A percentile compares a stretch with the other conserved stretches of the same genome.
phyloP scores from a whole-genome alignment of 1,139 yeast species.

The Hyphopichia fennica region DNA sequence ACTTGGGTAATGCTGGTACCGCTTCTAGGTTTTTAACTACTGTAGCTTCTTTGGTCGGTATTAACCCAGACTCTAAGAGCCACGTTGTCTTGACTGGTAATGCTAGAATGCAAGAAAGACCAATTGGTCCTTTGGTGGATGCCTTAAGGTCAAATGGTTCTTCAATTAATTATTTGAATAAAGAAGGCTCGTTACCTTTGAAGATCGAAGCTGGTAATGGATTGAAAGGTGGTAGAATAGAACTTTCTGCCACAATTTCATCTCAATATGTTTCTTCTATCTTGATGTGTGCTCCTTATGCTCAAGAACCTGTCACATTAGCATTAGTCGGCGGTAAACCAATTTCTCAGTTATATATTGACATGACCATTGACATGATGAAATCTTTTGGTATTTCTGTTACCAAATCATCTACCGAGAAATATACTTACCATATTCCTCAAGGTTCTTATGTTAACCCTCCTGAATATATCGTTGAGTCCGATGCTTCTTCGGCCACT shows the following conservation, averaged over 20 bases:
- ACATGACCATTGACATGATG: slow-evolving; percentile 98
- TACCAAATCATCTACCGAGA: slow-evolving; percentile 66
- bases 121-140: slow-evolving; percentile 94
- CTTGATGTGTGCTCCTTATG: slow-evolving; percentile 97
- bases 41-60: slow-evolving; percentile 75
- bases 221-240: slow-evolving; percentile 87
- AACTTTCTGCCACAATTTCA: slow-evolving; percentile 92
- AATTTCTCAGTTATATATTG: slow-evolving; percentile 91
- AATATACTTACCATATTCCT: slow-evolving; percentile 87
- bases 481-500: slow-evolving; percentile 99
- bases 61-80: slow-evolving; percentile 32
- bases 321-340: slow-evolving; percentile 95
- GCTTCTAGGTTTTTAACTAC: slow-evolving; percentile 94
- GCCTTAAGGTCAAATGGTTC: slow-evolving; percentile 85
- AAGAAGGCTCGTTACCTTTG: slow-evolving; percentile 84
- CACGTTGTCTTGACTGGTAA: slow-evolving; percentile 83
- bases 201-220: slow-evolving; percentile 68
- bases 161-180: slow-evolving; percentile 65
- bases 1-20: slow-evolving; percentile 97
- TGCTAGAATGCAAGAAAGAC: slow-evolving; percentile 96
- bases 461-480: slow-evolving; percentile 80
- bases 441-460: slow-evolving; percentile 81
- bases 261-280: slow-evolving; percentile 97
- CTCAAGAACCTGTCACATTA: slow-evolving; percentile 81
- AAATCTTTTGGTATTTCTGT: slow-evolving; percentile 81